Base-by-base conservation (phyloP, 495 filamentous ascomycete species). In the Cercophora scortea region DNA sequence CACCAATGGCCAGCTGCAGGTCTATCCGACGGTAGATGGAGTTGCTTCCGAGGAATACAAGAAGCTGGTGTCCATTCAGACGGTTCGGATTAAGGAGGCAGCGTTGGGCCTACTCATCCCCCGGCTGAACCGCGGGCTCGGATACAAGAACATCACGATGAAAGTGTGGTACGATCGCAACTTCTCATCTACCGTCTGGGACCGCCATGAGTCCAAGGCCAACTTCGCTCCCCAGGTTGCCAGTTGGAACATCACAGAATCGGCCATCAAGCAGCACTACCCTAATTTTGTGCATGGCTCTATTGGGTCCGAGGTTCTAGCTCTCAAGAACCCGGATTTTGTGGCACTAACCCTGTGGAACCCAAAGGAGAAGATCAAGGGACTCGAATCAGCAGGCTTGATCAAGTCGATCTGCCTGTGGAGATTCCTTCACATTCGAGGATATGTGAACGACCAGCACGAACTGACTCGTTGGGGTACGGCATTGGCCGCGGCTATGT, bases 361-460 rank as follows among this genome's bases (percentile, higher is more conserved):
- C 52, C 65, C 69, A 9, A 75, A 74, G 54, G 59, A 63, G 17
- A 62, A 60, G 36, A 10, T 57, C 18, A 56, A 70, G 62, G 68
- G 72, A 17, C 61, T 87, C 10, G 74, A 74, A 39, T 77, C 79
- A n/a, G 75, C 79, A 52, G 76, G 85, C n/a, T 80, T 95, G 56
- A 79, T 97, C 45, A 67, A 85, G 10, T 80, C 81, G 16, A 88
- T 96, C 61, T 80, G 86, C 4, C 68, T 89, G 45, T 95, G 89
- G 86, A 81, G 89, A 40, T 92, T 95, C 66, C 73, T 97, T 32
- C 89, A 96, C 64, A 74, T 97, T 40, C 85, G 91, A 44, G 89
- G 81, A 9, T 97, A 95, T 57, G 72, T 93, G 38, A 80, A 94
- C 55, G 79, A 84, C 45, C 80, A 83, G 44, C 93, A 97, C 67